Percentiles rank a stretch among this genome's conserved stretches.
phyloP scores from a whole-genome alignment of 1,284 basidiomycete species.

The Boletellus deceptivus region DNA sequence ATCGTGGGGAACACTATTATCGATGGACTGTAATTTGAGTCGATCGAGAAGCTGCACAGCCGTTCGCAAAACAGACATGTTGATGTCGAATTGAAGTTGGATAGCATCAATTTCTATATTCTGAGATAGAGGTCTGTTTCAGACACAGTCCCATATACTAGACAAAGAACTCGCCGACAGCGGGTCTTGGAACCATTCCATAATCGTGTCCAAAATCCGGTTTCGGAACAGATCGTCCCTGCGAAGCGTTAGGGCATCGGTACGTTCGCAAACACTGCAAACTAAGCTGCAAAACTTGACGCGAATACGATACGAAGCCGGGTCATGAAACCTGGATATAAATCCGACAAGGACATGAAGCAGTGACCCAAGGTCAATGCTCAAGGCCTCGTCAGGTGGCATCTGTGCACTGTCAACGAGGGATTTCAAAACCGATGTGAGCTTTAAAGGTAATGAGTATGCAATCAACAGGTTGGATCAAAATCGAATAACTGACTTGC shows the following conservation, averaged over 20 bases:
- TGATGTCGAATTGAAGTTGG: slow-evolving; percentile 61
- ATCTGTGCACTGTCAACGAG: slow-evolving; percentile 73
- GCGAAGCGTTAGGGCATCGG: slow-evolving; percentile 59
- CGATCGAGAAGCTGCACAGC: slow-evolving; percentile 76
- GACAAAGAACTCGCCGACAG: slow-evolving; percentile 39
- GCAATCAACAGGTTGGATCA: slow-evolving; percentile 2
- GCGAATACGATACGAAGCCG: slow-evolving; percentile 60
- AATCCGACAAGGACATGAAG: slow-evolving; percentile 65
- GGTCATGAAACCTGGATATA: slow-evolving; percentile 60
- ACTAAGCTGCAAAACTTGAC: slow-evolving; percentile 75
- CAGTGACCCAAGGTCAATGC: slow-evolving; percentile 68
- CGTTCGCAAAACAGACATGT: slow-evolving; percentile 68
- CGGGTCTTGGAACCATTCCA: slow-evolving; percentile 71
- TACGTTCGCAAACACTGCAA: slow-evolving; percentile 64
- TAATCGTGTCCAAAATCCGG: slow-evolving; percentile 67
- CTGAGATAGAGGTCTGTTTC: slow-evolving; percentile 16
- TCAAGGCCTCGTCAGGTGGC: slow-evolving; percentile 58
- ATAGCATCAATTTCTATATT: slow-evolving; percentile 31
- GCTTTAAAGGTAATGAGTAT: slow-evolving; percentile 40
- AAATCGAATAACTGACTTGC: slow-evolving; percentile 48
- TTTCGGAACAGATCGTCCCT: slow-evolving; percentile 70
- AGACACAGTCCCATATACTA: slow-evolving; percentile 3
- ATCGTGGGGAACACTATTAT: slow-evolving; percentile 47
- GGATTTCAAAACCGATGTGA: slow-evolving; percentile 72
- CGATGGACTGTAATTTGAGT: slow-evolving; percentile 64